Evolutionary conservation across 176 grass and related monocot species (phyloP), one percentile per base, ranked within the genome.

Genomic region (Avena eriantha): DNA sequence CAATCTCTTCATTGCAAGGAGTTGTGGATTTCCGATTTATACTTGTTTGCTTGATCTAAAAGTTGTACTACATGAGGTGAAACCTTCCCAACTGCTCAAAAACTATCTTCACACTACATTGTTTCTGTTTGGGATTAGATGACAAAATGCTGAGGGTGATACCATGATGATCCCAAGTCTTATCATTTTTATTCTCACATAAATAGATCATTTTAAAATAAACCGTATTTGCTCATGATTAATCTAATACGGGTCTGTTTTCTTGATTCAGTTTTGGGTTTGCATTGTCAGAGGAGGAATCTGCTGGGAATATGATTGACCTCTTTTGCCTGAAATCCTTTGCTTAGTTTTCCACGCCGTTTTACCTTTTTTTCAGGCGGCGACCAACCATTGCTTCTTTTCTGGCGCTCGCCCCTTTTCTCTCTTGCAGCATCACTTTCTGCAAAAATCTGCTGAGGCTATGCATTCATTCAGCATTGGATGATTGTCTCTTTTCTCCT

Each of bases 261-360:
- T 65, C 69, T 69, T 78, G 84, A 79, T 71, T 86, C 31, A 18
- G 36, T 65, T 58, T n/a, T 33, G 14, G 23, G 55, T 80, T 80
- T 89, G 45, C 58, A 7, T 29, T 69, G 59, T 76, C 77, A 76
- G 69, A 76, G 57, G 24, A 53, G 33, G 35, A 77, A 77, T 78
- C 63, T 77, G 53, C 36, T 63, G 65, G 59, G 26, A 77, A 68
- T 73, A 84, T 79, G 87, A 89, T 79, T 67, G 87, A 34, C 48
- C 77, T 47, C 15, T 59, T 56, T 64, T 75, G 67, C 87, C 87
- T 67, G 54, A 34, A 47, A 69, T 66, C 29, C 6, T 66, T 66
- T 58, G 79, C 59, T 77, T 80, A 57, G 58, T 72, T 87, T 74
- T 80, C 64, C 89, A 26, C 76, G 73, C 73, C 41, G 31, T 77